phyloP scores from a whole-genome alignment of 2,329 filamentous ascomycete genomes.

The Rasamsonia emersonii region DNA sequence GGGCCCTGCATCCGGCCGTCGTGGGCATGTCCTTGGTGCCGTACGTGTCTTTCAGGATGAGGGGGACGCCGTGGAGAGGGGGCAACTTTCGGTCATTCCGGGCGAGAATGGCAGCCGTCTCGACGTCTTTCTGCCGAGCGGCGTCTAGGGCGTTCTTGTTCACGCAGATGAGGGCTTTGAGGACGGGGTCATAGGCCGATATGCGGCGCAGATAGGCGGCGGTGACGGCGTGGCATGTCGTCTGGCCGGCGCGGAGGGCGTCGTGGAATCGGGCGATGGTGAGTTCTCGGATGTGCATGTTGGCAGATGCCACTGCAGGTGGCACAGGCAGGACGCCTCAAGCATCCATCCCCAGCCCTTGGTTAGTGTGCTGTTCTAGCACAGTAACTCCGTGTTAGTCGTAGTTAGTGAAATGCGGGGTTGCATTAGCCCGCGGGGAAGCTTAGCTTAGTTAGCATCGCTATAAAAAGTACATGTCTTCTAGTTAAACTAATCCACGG shows the following conservation, averaged over 20 bases:
- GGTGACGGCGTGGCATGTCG: slow-evolving; percentile 48
- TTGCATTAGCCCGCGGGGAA: too few species aligned
- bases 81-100: slow-evolving; percentile 5
- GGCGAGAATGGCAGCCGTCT: slow-evolving; percentile 8
- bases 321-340: too few species aligned
- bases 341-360: too few species aligned
- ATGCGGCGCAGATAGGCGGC: slow-evolving; percentile 50
- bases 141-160: slow-evolving; percentile 40
- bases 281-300: too few species aligned
- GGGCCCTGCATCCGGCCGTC: slow-evolving; percentile 45
- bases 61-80: slow-evolving; percentile 51
- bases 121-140: slow-evolving; percentile 44
- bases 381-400: too few species aligned
- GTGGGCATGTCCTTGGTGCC: slow-evolving; percentile 49
- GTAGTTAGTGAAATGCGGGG: too few species aligned
- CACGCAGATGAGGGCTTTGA: slow-evolving; percentile 50
- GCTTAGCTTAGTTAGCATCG: too few species aligned
- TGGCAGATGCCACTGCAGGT: too few species aligned
- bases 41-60: slow-evolving; percentile 58
- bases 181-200: slow-evolving; percentile 45
- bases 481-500: too few species aligned
- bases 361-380: too few species aligned
- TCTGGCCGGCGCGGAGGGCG: slow-evolving; percentile 44
- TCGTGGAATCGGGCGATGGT: slow-evolving; percentile 51
- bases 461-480: too few species aligned